phyloP scores from a whole-genome alignment of 1,284 basidiomycete genomes.

The Moesziomyces antarcticus region DNA sequence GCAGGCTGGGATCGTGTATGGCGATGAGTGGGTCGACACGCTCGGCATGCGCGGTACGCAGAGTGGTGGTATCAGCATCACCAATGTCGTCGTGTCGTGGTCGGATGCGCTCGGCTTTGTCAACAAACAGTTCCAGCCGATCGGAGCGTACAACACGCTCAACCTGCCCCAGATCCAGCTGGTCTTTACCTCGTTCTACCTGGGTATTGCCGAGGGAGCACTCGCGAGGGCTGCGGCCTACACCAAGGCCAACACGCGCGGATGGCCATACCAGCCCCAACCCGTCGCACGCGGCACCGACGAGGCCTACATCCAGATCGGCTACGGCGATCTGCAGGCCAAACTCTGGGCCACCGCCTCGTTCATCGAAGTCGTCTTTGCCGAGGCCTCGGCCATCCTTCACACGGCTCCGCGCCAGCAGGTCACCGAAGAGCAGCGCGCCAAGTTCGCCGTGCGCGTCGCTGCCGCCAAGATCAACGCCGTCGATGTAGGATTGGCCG shows the following conservation, averaged over 20 bases:
- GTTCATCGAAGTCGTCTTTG: constrained; percentile 58
- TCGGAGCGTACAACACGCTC: constrained; percentile 66
- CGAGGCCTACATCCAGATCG: constrained; percentile 67
- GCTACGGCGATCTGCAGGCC: constrained; percentile 66
- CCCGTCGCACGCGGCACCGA: constrained; percentile 57
- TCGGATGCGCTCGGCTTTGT: constrained; percentile 59
- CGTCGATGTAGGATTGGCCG: constrained; percentile 62
- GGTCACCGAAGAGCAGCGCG: constrained; percentile 64
- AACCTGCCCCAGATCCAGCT: constrained; percentile 67
- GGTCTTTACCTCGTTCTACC: constrained; percentile 67
- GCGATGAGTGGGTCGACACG: constrained; percentile 68
- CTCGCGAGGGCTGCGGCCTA: constrained; percentile 59
- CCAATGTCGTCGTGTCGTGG: constrained; percentile 60
- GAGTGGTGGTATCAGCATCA: constrained; percentile 61
- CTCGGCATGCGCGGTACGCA: constrained; percentile 68
- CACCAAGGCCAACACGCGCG: constrained; percentile 65
- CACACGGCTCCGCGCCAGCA: constrained; percentile 43
- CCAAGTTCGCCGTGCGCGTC: constrained; percentile 64
- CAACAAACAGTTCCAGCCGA: constrained; percentile 50
- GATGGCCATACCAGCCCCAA: constrained; percentile 64
- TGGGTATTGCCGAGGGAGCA: constrained; percentile 67
- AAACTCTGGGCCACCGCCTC: constrained; percentile 65
- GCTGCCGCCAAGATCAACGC: constrained; percentile 65
- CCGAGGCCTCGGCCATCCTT: constrained; percentile 43
- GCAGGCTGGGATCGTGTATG: constrained; percentile 63